These are phyloP conservation scores for Haematococcus lacustris DNA, from an alignment of 139 green algal genomes.

Conservation along the genomic window DNA sequence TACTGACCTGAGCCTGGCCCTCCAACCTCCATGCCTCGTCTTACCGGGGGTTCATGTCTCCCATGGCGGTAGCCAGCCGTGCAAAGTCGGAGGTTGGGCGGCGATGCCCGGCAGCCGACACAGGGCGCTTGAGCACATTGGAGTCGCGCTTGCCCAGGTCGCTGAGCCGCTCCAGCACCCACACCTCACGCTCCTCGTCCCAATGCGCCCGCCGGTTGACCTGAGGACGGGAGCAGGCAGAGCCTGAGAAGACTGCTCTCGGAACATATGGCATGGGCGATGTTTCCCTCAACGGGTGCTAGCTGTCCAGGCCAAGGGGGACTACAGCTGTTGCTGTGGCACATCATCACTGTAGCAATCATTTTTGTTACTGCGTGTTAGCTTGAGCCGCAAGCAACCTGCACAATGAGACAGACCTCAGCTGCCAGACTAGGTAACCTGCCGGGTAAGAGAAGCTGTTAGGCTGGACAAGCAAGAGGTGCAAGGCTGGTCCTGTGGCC, in stretches of 20 bases:
- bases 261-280: not conserved
- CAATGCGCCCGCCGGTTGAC: constrained; percentile 57
- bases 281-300: not conserved
- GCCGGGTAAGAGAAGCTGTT: too few species aligned
- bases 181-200: constrained; percentile 63
- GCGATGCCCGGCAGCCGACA: constrained; percentile 22
- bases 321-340: too few species aligned
- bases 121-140: constrained; percentile 13
- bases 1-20: too few species aligned
- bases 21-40: too few species aligned
- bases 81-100: constrained; percentile 52
- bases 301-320: too few species aligned
- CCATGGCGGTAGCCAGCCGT: constrained; percentile 46
- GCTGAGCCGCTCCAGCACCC: constrained; percentile 50
- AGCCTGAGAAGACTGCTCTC: not conserved
- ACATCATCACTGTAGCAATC: too few species aligned
- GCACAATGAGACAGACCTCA: too few species aligned
- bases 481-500: too few species aligned
- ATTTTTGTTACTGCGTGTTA: too few species aligned
- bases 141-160: constrained; percentile 32
- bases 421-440: too few species aligned
- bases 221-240: constrained; percentile 10
- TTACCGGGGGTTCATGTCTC: constrained; percentile 62
- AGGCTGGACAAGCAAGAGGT: too few species aligned
- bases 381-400: too few species aligned